phyloP scores from a whole-genome alignment of 441 rosid genomes.

The Syzygium malaccense region DNA sequence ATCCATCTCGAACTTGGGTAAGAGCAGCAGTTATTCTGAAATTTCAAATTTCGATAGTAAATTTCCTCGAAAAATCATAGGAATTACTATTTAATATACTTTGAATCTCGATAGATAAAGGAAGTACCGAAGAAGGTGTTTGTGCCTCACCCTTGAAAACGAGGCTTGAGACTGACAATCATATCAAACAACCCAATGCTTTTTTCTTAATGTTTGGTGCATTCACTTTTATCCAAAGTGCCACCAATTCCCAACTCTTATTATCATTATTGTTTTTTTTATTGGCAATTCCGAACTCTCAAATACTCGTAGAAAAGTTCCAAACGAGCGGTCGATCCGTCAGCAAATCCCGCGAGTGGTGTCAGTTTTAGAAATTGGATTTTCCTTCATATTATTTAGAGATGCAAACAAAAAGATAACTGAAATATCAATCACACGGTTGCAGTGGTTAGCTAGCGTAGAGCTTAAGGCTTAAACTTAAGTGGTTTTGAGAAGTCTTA shows the following conservation, averaged over 20 bases:
- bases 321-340: not conserved
- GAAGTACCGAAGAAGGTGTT: not conserved
- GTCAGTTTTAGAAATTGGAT: not conserved
- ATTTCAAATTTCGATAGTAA: not conserved
- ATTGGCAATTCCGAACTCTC: not conserved
- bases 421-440: not conserved
- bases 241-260: not conserved
- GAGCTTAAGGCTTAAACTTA: not conserved
- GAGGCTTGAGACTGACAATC: not conserved
- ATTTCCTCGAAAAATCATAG: not conserved
- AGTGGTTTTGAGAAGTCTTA: not conserved
- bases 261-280: not conserved
- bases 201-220: not conserved
- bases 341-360: not conserved
- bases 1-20: no score
- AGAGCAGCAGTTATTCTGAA: no score
- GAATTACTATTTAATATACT: not conserved
- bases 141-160: not conserved
- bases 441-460: not conserved
- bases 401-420: not conserved
- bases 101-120: not conserved
- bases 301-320: not conserved
- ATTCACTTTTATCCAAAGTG: not conserved
- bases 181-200: not conserved
- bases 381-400: not conserved